Evolutionary conservation across 1,284 basidiomycete species (phyloP).

Genomic region (Fomitiporia mediterranea): DNA sequence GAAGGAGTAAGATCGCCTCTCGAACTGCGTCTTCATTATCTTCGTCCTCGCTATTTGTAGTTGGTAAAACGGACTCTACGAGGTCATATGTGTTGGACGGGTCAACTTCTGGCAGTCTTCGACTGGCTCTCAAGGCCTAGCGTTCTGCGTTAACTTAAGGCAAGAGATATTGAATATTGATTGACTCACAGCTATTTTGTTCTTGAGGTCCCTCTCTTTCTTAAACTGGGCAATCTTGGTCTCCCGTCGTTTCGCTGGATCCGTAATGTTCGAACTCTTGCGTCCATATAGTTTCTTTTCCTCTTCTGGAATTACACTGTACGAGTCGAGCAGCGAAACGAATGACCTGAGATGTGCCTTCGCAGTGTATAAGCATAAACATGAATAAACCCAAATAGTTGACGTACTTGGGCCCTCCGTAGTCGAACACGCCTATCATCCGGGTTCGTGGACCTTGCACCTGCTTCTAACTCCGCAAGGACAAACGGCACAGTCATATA

Average conservation of each 20-base stretch:
- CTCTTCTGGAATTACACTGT: conserved; percentile 61
- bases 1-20: conserved; percentile 60
- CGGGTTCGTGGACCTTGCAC: conserved; percentile 54
- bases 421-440: conserved; percentile 58
- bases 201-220: conserved; percentile 74
- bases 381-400: conserved; percentile 12
- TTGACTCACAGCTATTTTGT: conserved; percentile 58
- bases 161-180: background rate
- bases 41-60: conserved; percentile 39
- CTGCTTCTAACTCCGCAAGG: conserved; percentile 66
- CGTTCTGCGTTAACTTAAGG: background rate
- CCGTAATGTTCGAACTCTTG: conserved; percentile 44
- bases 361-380: conserved; percentile 21
- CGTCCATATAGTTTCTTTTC: conserved; percentile 54
- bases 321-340: conserved; percentile 55
- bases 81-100: conserved; percentile 51
- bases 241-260: conserved; percentile 71
- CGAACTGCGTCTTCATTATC: conserved; percentile 64
- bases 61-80: conserved; percentile 57
- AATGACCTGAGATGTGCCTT: conserved; percentile 61
- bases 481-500: conserved; percentile 80
- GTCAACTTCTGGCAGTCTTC: conserved; percentile 40
- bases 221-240: conserved; percentile 86
- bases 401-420: conserved; percentile 55
- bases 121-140: conserved; percentile 49